Conservation (phyloP, 768 basidiomycete genomes). For the Flagelloscypha sp. region DNA sequence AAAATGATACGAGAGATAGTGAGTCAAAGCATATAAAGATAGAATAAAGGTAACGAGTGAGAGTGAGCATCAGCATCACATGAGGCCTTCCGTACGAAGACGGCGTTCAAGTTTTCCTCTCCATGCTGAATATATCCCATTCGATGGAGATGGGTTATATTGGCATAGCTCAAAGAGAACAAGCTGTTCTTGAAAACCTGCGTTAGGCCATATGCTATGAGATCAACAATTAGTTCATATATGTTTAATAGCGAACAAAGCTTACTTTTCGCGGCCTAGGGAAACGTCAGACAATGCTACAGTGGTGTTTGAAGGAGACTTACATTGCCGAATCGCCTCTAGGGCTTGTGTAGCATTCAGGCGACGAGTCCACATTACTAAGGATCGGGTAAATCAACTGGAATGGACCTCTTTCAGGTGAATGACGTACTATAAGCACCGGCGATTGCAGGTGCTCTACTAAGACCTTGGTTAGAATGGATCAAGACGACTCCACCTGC, state of each 20-base stretch:
- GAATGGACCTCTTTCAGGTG: not conserved
- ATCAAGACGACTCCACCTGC: constrained; percentile 57
- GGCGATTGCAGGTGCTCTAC: constrained; percentile 61
- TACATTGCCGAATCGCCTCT: constrained; percentile 53
- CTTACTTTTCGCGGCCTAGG: too few relatives aligned
- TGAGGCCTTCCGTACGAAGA: too few relatives aligned
- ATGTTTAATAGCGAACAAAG: constrained; percentile 3
- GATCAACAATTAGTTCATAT: constrained; percentile 27
- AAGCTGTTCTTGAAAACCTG: constrained; percentile 75
- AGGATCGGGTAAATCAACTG: constrained; percentile 10
- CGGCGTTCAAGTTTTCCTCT: constrained; percentile 44
- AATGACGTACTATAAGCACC: constrained; percentile 61
- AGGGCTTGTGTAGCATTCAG: constrained; percentile 52
- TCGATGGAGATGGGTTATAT: constrained; percentile 50
- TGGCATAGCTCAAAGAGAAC: constrained; percentile 67
- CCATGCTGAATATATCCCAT: constrained; percentile 65
- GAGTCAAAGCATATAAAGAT: too few relatives aligned
- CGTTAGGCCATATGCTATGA: constrained; percentile 70
- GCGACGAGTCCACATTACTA: constrained; percentile 63
- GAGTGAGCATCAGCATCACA: too few relatives aligned
- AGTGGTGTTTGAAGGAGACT: constrained; percentile 11
- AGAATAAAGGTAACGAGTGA: constrained; percentile 10
- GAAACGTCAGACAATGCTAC: too few relatives aligned
- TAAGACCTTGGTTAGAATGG: constrained; percentile 59
- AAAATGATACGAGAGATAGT: too few relatives aligned